Evolutionary conservation across 805 yeast species (phyloP).

Genomic region (Kregervanrija delftensis): DNA sequence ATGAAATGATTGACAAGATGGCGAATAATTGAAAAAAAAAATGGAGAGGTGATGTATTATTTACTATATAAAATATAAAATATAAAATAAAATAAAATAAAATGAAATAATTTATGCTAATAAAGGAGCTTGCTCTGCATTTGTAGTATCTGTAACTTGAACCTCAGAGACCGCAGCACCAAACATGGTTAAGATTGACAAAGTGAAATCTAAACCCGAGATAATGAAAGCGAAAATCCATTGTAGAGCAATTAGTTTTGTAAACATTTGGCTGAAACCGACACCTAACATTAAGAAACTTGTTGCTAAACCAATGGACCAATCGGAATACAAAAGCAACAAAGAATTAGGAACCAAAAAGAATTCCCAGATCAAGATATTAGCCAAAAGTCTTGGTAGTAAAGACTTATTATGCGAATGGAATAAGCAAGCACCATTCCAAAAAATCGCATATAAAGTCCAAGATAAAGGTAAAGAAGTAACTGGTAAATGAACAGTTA

Average conservation of each 20-base stretch:
- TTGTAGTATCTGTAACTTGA: conserved; percentile 5
- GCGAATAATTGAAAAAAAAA: conserved; percentile 16
- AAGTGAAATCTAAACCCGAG: conserved; percentile 47
- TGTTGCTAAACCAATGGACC: conserved; percentile 58
- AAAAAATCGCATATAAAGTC: conserved; percentile 66
- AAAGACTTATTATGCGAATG: conserved; percentile 48
- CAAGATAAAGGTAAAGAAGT: conserved; percentile 70
- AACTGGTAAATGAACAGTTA: conserved; percentile 56
- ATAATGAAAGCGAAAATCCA: conserved; percentile 79
- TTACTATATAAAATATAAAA: neutral
- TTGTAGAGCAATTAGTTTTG: conserved; percentile 68
- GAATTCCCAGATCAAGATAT: conserved; percentile 73
- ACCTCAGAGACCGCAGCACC: conserved; percentile 23
- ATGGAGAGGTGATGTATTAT: neutral
- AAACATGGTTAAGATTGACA: conserved; percentile 41
- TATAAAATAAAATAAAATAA: neutral
- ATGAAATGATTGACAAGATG: conserved; percentile 34
- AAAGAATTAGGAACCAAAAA: conserved; percentile 56
- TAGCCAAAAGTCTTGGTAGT: conserved; percentile 63
- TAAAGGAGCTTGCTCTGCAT: conserved; percentile 29
- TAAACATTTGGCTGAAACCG: conserved; percentile 63
- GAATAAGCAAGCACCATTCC: conserved; percentile 79
- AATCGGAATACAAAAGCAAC: conserved; percentile 58
- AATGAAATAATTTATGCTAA: conserved; percentile 12
- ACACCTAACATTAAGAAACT: conserved; percentile 56